phyloP scores from a whole-genome alignment of 2,329 filamentous ascomycete species.

The Penicillium psychrosexuale region DNA sequence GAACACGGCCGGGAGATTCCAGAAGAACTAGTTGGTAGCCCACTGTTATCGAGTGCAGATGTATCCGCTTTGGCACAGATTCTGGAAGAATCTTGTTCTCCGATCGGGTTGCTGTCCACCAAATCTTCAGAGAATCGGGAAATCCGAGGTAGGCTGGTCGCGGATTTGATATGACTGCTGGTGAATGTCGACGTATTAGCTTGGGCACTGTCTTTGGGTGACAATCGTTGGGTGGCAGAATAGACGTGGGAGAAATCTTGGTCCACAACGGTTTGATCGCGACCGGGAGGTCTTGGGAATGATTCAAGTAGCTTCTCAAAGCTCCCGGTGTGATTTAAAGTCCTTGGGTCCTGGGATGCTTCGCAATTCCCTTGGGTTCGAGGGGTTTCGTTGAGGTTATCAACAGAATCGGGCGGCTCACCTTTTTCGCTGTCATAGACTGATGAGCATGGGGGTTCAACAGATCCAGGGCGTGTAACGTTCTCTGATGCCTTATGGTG shows the following conservation, averaged over 20 bases:
- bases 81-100: background rate
- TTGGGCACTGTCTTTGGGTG: background rate
- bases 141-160: background rate
- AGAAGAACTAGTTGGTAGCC: background rate
- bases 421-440: conserved; percentile 3
- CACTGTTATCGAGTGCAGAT: background rate
- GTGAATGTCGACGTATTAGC: background rate
- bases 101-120: background rate
- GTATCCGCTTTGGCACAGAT: background rate
- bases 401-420: background rate
- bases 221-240: background rate
- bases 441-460: background rate
- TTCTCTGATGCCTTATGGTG: background rate
- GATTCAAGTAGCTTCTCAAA: background rate
- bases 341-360: background rate
- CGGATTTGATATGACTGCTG: background rate
- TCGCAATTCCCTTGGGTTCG: background rate
- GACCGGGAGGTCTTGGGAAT: background rate
- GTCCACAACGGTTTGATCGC: background rate
- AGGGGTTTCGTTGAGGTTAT: background rate
- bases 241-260: background rate
- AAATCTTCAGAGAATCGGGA: background rate
- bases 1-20: background rate
- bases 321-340: background rate
- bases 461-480: background rate